Percentiles rank a stretch among this genome's conserved stretches.
Conservation (phyloP, 2,329 filamentous ascomycete genomes). For the Epichloe scottii region DNA sequence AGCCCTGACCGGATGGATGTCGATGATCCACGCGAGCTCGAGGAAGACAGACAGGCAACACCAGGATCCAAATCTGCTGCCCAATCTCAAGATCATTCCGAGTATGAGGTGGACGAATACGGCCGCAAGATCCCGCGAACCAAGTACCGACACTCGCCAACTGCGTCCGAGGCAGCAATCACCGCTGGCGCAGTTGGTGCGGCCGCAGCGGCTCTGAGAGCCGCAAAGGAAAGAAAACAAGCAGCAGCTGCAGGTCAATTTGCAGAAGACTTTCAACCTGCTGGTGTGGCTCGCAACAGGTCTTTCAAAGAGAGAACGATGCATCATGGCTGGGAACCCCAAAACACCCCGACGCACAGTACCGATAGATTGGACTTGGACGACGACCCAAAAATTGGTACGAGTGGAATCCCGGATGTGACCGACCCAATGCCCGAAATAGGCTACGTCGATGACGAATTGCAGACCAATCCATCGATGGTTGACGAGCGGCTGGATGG, state of each 20-base stretch:
- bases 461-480: conserved; percentile 75
- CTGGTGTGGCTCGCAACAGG: conserved; percentile 45
- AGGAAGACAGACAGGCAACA: conserved; percentile 28
- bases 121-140: conserved; percentile 39
- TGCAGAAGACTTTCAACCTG: conserved; percentile 30
- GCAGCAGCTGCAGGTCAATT: conserved; percentile 20
- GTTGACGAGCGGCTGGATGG: conserved; percentile 62
- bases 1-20: conserved; percentile 29
- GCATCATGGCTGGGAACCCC: conserved; percentile 37
- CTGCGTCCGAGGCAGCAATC: conserved; percentile 44
- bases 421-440: conserved; percentile 66
- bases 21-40: conserved; percentile 24
- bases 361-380: conserved; percentile 44
- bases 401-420: conserved; percentile 56
- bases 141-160: conserved; percentile 37
- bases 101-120: conserved; percentile 47
- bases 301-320: conserved; percentile 55
- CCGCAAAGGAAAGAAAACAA: conserved; percentile 34
- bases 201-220: conserved; percentile 38
- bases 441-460: conserved; percentile 54
- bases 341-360: conserved; percentile 45
- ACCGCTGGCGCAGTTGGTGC: conserved; percentile 42
- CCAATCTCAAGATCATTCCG: conserved; percentile 34
- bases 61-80: conserved; percentile 25
- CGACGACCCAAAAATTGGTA: conserved; percentile 45